Evolutionary conservation across 2,329 filamentous ascomycete genomes (phyloP).

Genomic region (Didymella pomorum): DNA sequence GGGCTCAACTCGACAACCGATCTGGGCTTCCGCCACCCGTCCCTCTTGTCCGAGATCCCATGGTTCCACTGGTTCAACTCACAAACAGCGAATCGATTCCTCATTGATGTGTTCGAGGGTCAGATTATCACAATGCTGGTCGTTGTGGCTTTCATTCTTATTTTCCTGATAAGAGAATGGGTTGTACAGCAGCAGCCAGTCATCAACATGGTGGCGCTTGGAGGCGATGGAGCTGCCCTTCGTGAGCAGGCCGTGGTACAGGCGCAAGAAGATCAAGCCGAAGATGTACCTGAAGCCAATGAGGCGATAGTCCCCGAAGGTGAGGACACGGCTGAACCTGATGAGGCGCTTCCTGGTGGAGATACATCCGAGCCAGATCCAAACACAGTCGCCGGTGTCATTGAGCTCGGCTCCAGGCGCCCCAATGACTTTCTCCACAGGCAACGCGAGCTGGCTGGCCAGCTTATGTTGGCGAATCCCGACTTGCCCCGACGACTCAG

Average conservation of each 20-base stretch:
- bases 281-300: slow-evolving; percentile 13
- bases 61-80: slow-evolving; percentile 63
- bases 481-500: slow-evolving; percentile 16
- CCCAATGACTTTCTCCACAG: slow-evolving; percentile 11
- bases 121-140: slow-evolving; percentile 92
- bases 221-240: slow-evolving; percentile 37
- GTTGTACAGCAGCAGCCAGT: slow-evolving; percentile 97
- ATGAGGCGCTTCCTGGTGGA: background rate
- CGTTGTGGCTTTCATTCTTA: slow-evolving; percentile 92
- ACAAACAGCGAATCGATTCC: slow-evolving; percentile 74
- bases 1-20: slow-evolving; percentile 40
- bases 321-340: slow-evolving; percentile 15
- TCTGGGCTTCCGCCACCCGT: slow-evolving; percentile 41
- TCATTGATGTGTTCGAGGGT: slow-evolving; percentile 87
- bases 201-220: slow-evolving; percentile 72
- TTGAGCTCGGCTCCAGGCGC: slow-evolving; percentile 14
- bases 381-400: slow-evolving; percentile 11
- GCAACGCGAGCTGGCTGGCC: slow-evolving; percentile 10
- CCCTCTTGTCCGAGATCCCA: slow-evolving; percentile 64
- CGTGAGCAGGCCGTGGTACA: slow-evolving; percentile 36
- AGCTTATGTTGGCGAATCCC: slow-evolving; percentile 19
- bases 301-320: slow-evolving; percentile 19
- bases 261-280: slow-evolving; percentile 34
- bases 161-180: slow-evolving; percentile 96
- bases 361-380: background rate